phyloP scores from a whole-genome alignment of 2,329 filamentous ascomycete species.

The Trichophyton benhamiae region DNA sequence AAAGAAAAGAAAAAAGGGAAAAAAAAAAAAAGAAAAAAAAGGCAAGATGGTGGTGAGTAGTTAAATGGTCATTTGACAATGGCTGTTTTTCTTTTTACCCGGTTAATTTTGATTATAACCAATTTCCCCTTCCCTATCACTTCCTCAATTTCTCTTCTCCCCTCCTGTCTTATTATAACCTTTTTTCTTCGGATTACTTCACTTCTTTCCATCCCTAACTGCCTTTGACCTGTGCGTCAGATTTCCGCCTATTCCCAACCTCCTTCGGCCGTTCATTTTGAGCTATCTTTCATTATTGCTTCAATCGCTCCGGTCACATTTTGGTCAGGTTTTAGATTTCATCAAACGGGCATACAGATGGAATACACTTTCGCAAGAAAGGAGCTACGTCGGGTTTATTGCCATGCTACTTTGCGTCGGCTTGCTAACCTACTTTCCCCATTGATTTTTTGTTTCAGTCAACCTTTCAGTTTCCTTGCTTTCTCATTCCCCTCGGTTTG shows the following conservation, averaged over 20 bases:
- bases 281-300: not conserved
- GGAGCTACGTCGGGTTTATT: not conserved
- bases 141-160: not conserved
- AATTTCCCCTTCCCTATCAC: not conserved
- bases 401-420: not conserved
- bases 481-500: not conserved
- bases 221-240: too few species aligned
- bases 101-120: not conserved
- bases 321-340: not conserved
- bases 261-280: too few species aligned
- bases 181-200: not conserved
- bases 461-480: not conserved
- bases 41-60: not conserved
- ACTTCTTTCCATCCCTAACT: not conserved
- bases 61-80: not conserved
- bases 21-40: not conserved
- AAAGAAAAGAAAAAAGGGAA: not conserved
- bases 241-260: too few species aligned
- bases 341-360: not conserved
- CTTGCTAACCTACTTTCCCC: not conserved
- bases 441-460: not conserved
- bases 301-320: not conserved
- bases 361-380: conserved; percentile 1
- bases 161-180: not conserved
- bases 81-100: not conserved